Conservation (phyloP, 2,329 filamentous ascomycete genomes). For the Botrytis pseudocinerea region DNA sequence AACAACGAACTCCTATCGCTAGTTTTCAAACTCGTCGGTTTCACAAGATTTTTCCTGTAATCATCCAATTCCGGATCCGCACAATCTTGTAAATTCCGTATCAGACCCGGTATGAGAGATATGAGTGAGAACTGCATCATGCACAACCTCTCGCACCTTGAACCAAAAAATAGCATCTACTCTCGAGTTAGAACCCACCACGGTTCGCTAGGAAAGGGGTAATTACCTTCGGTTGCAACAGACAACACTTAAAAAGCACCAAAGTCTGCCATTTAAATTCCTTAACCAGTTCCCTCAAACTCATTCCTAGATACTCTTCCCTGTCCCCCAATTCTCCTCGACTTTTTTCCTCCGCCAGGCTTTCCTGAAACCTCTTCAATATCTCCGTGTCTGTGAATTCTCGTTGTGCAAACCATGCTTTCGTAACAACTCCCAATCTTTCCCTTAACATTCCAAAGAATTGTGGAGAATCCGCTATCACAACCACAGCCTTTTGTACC, state of each 20-base stretch:
- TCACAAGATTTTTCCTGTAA: slow-evolving; percentile 73
- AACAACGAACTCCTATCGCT: slow-evolving; percentile 89
- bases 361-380: slow-evolving; percentile 86
- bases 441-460: slow-evolving; percentile 89
- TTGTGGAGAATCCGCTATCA: slow-evolving; percentile 88
- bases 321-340: slow-evolving; percentile 68
- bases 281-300: slow-evolving; percentile 85
- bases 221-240: slow-evolving; percentile 87
- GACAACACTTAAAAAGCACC: slow-evolving; percentile 87
- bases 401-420: slow-evolving; percentile 92
- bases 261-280: slow-evolving; percentile 95
- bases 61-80: slow-evolving; percentile 89
- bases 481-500: slow-evolving; percentile 96
- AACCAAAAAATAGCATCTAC: slow-evolving; percentile 97
- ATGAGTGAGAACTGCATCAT: slow-evolving; percentile 98
- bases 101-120: slow-evolving; percentile 88
- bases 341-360: slow-evolving; percentile 67
- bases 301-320: slow-evolving; percentile 87
- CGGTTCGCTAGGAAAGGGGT: not conserved
- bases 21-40: slow-evolving; percentile 82
- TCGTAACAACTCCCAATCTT: slow-evolving; percentile 84
- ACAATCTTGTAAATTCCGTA: slow-evolving; percentile 90
- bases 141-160: slow-evolving; percentile 92
- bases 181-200: slow-evolving; percentile 15
- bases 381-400: slow-evolving; percentile 94